Percentiles rank a stretch among this genome's conserved stretches.
Evolutionary conservation across 768 basidiomycete species (phyloP).

Genomic region (Pisolithus sp.): DNA sequence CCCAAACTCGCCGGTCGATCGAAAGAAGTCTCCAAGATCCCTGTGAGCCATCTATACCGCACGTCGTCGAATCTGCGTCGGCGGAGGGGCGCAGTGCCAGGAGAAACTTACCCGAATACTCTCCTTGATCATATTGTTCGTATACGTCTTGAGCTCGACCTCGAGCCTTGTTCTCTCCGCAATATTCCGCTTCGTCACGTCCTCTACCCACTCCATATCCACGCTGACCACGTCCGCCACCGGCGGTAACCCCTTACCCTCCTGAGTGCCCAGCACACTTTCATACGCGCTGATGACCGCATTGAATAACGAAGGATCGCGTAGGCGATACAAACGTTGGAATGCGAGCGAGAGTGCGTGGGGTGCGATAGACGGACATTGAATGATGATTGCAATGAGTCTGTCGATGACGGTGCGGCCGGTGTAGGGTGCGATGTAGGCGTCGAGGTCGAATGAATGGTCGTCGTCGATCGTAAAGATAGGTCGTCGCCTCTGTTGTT

Average conservation of each 20-base stretch:
- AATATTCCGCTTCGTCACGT: constrained; percentile 54
- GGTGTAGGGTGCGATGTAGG: constrained; percentile 69
- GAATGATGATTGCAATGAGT: constrained; percentile 57
- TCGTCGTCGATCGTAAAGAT: constrained; percentile 59
- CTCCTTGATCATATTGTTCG: constrained; percentile 98
- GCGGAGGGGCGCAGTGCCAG: background rate
- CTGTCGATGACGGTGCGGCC: constrained; percentile 76
- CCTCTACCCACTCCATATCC: constrained; percentile 72
- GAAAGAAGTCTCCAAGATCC: constrained; percentile 78
- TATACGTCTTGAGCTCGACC: constrained; percentile 90
- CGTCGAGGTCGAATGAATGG: constrained; percentile 85
- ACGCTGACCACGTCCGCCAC: constrained; percentile 42
- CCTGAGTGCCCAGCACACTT: constrained; percentile 26
- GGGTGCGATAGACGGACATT: constrained; percentile 62
- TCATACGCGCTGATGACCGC: constrained; percentile 50
- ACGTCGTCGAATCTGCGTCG: background rate
- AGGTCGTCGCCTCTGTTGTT: constrained; percentile 5
- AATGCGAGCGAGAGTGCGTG: constrained; percentile 68
- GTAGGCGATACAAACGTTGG: constrained; percentile 55
- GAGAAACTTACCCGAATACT: constrained; percentile 75
- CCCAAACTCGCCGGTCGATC: constrained; percentile 63
- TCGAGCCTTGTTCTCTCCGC: constrained; percentile 81
- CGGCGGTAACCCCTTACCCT: constrained; percentile 38
- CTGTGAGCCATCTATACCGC: constrained; percentile 75
- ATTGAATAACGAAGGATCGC: constrained; percentile 61